phyloP scores from a whole-genome alignment of 2,329 filamentous ascomycete genomes.

The Diaporthe eres region DNA sequence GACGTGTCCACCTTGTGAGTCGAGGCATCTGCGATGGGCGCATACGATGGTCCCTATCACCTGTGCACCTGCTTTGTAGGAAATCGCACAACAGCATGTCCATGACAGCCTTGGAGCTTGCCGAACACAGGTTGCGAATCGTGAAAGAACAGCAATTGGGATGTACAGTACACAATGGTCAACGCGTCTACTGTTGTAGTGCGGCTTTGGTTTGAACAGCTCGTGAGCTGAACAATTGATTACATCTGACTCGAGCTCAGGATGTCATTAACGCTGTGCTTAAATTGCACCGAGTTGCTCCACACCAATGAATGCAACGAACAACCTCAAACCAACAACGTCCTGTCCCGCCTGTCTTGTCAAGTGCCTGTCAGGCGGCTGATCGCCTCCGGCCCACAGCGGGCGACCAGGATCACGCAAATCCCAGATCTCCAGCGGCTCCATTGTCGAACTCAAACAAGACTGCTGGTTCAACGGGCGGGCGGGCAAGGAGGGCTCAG shows the following conservation, averaged over 20 bases:
- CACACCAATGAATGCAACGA: constrained; percentile 22
- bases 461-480: constrained; percentile 5
- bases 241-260: constrained; percentile 14
- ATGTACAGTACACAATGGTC: background rate
- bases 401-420: constrained; percentile 13
- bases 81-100: background rate
- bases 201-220: background rate
- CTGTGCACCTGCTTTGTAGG: background rate
- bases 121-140: background rate
- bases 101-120: background rate
- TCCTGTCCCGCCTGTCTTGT: background rate
- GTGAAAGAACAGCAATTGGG: background rate
- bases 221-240: background rate
- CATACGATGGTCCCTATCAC: background rate
- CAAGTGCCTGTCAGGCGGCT: constrained; percentile 28
- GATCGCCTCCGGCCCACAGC: constrained; percentile 24
- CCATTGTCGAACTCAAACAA: background rate
- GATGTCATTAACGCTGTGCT: constrained; percentile 16
- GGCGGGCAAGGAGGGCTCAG: background rate
- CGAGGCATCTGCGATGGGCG: background rate
- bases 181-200: background rate
- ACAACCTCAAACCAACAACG: background rate
- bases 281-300: constrained; percentile 24
- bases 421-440: constrained; percentile 14
- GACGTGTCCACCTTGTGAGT: constrained; percentile 25